Evolutionary conservation across 202 grass and related monocot genomes (phyloP).

Genomic region (Bolboschoenoplectus hybrid): DNA sequence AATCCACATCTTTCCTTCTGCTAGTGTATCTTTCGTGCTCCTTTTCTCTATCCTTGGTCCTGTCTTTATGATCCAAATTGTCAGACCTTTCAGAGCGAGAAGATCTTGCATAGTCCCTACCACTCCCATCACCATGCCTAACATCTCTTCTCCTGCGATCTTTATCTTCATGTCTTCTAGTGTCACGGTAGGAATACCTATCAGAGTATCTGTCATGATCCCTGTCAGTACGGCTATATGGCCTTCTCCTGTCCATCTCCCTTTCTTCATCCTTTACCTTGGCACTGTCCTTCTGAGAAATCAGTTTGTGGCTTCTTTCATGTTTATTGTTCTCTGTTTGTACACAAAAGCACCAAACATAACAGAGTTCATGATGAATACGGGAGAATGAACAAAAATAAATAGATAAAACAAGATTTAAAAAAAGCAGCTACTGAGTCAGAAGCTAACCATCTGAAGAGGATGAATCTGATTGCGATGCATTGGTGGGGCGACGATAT

Average conservation of each 20-base stretch:
- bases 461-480: conserved; percentile 41
- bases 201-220: conserved; percentile 49
- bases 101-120: conserved; percentile 56
- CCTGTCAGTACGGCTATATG: conserved; percentile 43
- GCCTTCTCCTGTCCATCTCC: conserved; percentile 49
- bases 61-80: conserved; percentile 49
- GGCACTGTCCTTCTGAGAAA: conserved; percentile 49
- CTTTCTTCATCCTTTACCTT: conserved; percentile 52
- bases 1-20: conserved; percentile 52
- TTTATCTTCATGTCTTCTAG: conserved; percentile 62
- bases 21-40: conserved; percentile 52
- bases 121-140: conserved; percentile 58
- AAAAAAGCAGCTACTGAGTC: conserved; percentile 10
- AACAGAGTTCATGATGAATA: conserved; percentile 1
- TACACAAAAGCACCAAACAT: conserved; percentile 47
- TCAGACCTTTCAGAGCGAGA: conserved; percentile 50
- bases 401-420: conserved; percentile 6
- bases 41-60: conserved; percentile 57
- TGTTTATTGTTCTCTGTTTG: conserved; percentile 49
- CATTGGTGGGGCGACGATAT: conserved; percentile 42
- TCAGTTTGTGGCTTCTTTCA: conserved; percentile 54
- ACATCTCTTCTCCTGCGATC: conserved; percentile 67
- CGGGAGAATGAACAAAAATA: conserved; percentile 23
- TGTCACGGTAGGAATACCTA: conserved; percentile 55
- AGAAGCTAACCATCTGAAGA: conserved; percentile 44